Evolutionary conservation across 2,329 filamentous ascomycete genomes (phyloP).

Genomic region (Ceratocystis albifundus): DNA sequence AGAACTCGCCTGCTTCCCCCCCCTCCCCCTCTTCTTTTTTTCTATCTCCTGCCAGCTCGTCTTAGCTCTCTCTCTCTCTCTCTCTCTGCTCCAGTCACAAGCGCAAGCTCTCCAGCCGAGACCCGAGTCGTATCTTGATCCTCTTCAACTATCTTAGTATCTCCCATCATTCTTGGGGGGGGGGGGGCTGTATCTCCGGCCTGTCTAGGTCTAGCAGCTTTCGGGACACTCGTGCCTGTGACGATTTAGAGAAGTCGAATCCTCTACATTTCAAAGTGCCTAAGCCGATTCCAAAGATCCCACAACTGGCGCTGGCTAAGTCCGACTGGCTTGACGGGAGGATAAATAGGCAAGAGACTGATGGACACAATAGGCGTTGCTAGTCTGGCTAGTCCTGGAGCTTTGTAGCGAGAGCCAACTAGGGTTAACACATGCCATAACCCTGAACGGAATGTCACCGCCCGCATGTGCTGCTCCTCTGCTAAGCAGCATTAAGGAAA

Average conservation of each 20-base stretch:
- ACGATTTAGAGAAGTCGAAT: not conserved
- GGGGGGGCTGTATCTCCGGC: too few relatives aligned
- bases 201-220: not conserved
- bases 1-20: conserved; percentile 3
- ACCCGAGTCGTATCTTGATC: too few relatives aligned
- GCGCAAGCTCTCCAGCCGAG: too few relatives aligned
- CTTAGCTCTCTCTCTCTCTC: too few relatives aligned
- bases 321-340: not conserved
- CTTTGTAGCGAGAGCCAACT: not conserved
- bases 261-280: not conserved
- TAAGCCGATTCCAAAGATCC: not conserved
- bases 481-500: too few relatives aligned
- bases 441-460: not conserved
- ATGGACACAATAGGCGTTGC: not conserved
- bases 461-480: too few relatives aligned
- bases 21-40: not conserved
- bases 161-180: too few relatives aligned
- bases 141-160: too few relatives aligned
- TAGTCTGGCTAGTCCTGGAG: not conserved
- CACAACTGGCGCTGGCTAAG: not conserved
- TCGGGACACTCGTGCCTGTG: not conserved
- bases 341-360: not conserved
- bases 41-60: not conserved
- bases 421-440: not conserved
- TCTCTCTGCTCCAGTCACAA: too few relatives aligned